Base-by-base conservation (phyloP, 768 basidiomycete genomes). In the Kondoa malvinella region DNA sequence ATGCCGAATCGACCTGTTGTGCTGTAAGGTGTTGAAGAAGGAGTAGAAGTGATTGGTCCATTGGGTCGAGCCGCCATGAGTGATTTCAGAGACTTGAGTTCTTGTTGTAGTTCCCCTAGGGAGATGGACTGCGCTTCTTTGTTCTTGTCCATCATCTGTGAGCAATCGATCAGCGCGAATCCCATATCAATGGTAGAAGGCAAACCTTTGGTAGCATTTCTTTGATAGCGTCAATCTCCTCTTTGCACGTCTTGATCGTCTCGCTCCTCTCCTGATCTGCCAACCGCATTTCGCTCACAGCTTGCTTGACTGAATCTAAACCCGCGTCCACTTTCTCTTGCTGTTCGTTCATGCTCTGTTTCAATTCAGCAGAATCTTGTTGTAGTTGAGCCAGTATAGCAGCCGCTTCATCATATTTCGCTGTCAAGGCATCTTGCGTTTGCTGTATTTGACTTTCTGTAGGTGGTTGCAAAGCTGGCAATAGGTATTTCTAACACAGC, bases 171-270 rank as follows among this genome's bases (percentile, higher is more conserved):
- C 25, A 33, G 64, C 29, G 68, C 56, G 66, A 60, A 62, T 34
- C 56, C 12, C 29, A 0, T 57, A 26, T 66, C 29, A 57, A 31
- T 63, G 30, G 34, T 15, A 66, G 65, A 70, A n/a, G 30, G 74
- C 79, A 30, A 70, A 92, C 95, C 83, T 88, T 91, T 3, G 95
- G 95, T 21, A 99, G 77, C 85, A 92, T 86, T 71, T 94, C 92
- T 25, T 87, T 84, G 60, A 97, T 84, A 70, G 85, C 87, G 73
- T 87, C 88, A 64, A 97, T 82, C 75, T 97, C 95, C 14, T 90
- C 88, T 66, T 89, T 83, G 66, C 97, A 85, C 79, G 92, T 89
- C 31, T 87, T 83, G 83, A 96, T 86, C 76, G 94, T 91, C 62
- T 90, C 87, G 57, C 87, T 81, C 50, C 87, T 86, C 76, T 83